A percentile compares a stretch with the other conserved stretches of the same genome.
Evolutionary conservation across 1,284 basidiomycete species (phyloP).

Genomic region (Apiotrichum veenhuisii): DNA sequence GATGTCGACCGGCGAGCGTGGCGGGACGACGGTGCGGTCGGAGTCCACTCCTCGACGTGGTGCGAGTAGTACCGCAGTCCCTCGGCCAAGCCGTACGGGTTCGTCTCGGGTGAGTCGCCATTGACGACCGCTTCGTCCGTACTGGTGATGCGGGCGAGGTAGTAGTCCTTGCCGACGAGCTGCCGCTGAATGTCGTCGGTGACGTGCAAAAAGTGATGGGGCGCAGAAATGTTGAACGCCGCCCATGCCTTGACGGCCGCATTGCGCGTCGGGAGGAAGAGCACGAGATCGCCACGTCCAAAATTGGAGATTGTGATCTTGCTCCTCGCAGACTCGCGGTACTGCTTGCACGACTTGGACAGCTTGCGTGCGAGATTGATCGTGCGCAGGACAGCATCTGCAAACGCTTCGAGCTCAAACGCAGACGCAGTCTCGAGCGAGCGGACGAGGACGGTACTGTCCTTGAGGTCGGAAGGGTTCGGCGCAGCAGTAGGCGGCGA

Average conservation of each 20-base stretch:
- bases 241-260: conserved; percentile 90
- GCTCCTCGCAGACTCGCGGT: conserved; percentile 83
- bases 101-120: conserved; percentile 56
- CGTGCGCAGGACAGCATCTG: conserved; percentile 73
- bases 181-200: conserved; percentile 79
- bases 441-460: conserved; percentile 31
- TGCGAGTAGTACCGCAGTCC: conserved; percentile 90
- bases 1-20: conserved; percentile 1
- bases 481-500: not conserved
- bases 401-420: conserved; percentile 77
- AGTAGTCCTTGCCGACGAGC: conserved; percentile 82
- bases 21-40: conserved; percentile 2
- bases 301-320: conserved; percentile 94
- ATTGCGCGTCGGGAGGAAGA: conserved; percentile 93
- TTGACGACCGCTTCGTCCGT: conserved; percentile 82
- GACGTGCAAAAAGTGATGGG: conserved; percentile 92
- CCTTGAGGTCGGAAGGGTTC: conserved; percentile 26
- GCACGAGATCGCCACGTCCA: conserved; percentile 78
- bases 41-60: conserved; percentile 88
- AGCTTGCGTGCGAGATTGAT: conserved; percentile 86
- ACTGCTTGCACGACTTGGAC: conserved; percentile 93
- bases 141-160: conserved; percentile 83
- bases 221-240: conserved; percentile 95
- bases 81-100: conserved; percentile 64
- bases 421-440: conserved; percentile 50